Base-by-base conservation (phyloP, 331 rosid species). In the Malus hybrid region DNA sequence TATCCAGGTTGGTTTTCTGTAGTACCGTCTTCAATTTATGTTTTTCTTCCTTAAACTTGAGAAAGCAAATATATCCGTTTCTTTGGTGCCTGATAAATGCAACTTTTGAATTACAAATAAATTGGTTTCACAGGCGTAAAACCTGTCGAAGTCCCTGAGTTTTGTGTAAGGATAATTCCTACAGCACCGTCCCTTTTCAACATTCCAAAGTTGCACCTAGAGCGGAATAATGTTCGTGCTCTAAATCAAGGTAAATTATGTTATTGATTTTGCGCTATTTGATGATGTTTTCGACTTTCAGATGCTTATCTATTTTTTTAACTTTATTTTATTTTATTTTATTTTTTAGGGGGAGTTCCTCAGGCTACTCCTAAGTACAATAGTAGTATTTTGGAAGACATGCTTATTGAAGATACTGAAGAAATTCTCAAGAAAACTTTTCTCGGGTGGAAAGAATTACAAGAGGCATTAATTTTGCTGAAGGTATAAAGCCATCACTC, bases 371-470 rank as follows among this genome's bases (percentile, higher is more conserved):
- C 97, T 4, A 92, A 85, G 80, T 95, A 95, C 81, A 95, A 95
- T 80, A 79, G 85, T 65, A 92, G 99, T 81, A 95, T 95, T 81
- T 74, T 92, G 86, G 99, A 95, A 84, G 99, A 95, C 81, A 85
- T 90, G 92, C 80, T 84, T 77, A 74, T 90, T 63, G 96, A 87
- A 85, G 97, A 92, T 27, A 73, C 69, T 12, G 19, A 68, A 2
- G 91, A 86, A 69, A 73, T 86, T 75, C 77, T 89, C 69, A 81
- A 79, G 74, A 81, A 76, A 57, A 57, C 70, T 66, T 85, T 89
- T 82, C 75, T 86, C 73, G 93, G 78, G 74, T 87, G 92, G 88
- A 92, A 85, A 85, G 92, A 89, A 82, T 76, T 95, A 70, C 85
- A 76, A 78, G 91, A 90, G 56, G 92, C 96, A 55, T 83, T 87